Evolutionary conservation across 352 stramenopile species (phyloP).

Genomic region (Globisporangium rhizosaccharum): DNA sequence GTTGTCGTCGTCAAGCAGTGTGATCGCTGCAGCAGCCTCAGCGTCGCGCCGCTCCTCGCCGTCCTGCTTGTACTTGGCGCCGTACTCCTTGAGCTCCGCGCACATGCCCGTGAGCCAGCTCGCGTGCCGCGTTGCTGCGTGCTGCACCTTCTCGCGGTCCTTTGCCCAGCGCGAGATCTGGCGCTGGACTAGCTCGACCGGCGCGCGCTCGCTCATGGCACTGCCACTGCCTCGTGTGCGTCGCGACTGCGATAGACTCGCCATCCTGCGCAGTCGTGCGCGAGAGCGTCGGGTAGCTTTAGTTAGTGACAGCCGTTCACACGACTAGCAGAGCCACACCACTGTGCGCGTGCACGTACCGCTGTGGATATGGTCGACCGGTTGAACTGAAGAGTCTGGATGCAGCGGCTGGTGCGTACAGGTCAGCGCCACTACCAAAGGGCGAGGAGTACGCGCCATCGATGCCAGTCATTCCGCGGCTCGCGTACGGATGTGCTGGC

Average conservation of each 20-base stretch:
- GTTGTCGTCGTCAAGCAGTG: slow-evolving; percentile 8
- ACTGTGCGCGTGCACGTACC: neutral
- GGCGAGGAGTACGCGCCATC: neutral
- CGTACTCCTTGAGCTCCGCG: slow-evolving; percentile 58
- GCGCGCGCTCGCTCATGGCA: slow-evolving; percentile 12
- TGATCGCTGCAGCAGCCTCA: slow-evolving; percentile 14
- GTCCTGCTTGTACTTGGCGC: slow-evolving; percentile 31
- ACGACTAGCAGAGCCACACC: neutral
- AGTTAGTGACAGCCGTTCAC: neutral
- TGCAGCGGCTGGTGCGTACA: slow-evolving; percentile 1
- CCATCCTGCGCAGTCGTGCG: neutral
- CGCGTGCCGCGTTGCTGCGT: slow-evolving; percentile 51
- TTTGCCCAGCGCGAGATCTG: slow-evolving; percentile 56
- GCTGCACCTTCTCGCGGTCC: slow-evolving; percentile 51
- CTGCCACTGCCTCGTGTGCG: neutral
- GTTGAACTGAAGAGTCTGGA: neutral
- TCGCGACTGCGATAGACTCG: slow-evolving; percentile 8
- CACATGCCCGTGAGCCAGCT: slow-evolving; percentile 60
- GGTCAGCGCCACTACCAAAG: neutral
- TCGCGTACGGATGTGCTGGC: neutral
- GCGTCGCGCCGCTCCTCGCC: slow-evolving; percentile 12
- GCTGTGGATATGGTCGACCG: slow-evolving; percentile 6
- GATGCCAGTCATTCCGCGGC: neutral
- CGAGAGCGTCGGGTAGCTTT: neutral
- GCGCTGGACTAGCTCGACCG: slow-evolving; percentile 33